phyloP scores from a whole-genome alignment of 225 moss, liverwort and hornwort species.

The Ulota crispa region DNA sequence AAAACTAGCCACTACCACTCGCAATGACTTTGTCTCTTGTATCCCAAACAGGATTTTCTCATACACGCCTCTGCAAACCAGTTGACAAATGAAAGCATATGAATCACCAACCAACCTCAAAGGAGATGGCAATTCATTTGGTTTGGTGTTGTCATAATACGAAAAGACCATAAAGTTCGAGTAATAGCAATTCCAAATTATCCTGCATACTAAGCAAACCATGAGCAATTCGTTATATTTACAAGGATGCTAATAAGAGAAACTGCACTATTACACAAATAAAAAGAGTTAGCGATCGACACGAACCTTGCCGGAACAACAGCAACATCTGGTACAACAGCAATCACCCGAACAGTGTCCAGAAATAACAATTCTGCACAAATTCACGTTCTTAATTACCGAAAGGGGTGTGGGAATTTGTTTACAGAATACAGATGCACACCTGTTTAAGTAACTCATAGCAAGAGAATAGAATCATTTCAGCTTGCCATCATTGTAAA shows the following conservation, averaged over 20 bases:
- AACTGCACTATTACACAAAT: conserved; percentile 12
- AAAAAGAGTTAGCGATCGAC: conserved; percentile 6
- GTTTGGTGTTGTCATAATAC: neutral
- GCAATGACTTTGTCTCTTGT: conserved; percentile 49
- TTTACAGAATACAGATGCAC: neutral
- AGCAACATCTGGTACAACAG: conserved; percentile 51
- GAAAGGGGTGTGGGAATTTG: neutral
- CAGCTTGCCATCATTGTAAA: neutral
- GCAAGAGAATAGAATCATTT: neutral
- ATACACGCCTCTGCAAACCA: conserved; percentile 43
- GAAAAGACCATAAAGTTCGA: neutral
- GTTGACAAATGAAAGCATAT: neutral
- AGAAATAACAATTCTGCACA: conserved; percentile 55
- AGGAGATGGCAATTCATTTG: neutral
- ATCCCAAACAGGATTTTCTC: conserved; percentile 54
- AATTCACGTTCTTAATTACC: conserved; percentile 8
- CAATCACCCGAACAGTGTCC: conserved; percentile 56
- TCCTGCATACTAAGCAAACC: neutral
- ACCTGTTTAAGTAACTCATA: neutral
- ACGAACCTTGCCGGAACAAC: conserved; percentile 54
- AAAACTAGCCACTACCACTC: conserved; percentile 55
- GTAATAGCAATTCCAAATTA: neutral
- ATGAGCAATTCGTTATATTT: neutral
- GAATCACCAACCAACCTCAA: conserved; percentile 15
- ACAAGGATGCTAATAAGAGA: neutral